Percentiles rank a stretch among this genome's conserved stretches.
phyloP scores from a whole-genome alignment of 2,329 filamentous ascomycete genomes.

The Pseudogymnoascus sp. region DNA sequence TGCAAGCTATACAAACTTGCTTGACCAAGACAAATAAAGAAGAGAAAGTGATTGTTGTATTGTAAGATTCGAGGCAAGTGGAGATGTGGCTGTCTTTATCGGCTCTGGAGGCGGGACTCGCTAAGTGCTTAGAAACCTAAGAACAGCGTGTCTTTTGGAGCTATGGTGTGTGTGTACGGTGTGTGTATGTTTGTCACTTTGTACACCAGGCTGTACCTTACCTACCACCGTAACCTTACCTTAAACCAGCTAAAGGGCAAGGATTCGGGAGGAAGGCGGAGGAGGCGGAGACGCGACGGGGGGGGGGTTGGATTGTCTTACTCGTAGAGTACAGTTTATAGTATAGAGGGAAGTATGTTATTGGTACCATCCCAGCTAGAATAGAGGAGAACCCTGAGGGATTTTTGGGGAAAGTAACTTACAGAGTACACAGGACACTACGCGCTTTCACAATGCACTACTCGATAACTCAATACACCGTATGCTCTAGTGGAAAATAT shows the following conservation, averaged over 20 bases:
- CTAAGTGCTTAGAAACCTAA: conserved; percentile 9
- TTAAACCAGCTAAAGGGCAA: background rate
- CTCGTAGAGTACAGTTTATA: background rate
- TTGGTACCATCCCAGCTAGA: background rate
- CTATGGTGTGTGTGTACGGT: background rate
- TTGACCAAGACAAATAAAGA: conserved; percentile 7
- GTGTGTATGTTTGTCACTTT: conserved; percentile 2
- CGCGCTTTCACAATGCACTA: background rate
- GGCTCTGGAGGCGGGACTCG: background rate
- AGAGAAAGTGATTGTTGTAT: conserved; percentile 1
- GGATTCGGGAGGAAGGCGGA: background rate
- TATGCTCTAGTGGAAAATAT: background rate
- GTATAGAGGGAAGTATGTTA: background rate
- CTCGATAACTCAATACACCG: background rate
- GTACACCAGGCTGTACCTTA: background rate
- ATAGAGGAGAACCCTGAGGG: background rate
- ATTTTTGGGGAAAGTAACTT: background rate
- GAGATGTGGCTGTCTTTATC: conserved; percentile 7
- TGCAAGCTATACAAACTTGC: conserved; percentile 8
- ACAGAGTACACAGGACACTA: background rate
- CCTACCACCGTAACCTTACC: conserved; percentile 5
- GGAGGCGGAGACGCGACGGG: background rate
- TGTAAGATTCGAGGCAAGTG: background rate
- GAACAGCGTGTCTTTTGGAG: conserved; percentile 10
- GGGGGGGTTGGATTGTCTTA: background rate